Evolutionary conservation across 2,329 filamentous ascomycete species (phyloP).

Genomic region (Diplodia mutila): DNA sequence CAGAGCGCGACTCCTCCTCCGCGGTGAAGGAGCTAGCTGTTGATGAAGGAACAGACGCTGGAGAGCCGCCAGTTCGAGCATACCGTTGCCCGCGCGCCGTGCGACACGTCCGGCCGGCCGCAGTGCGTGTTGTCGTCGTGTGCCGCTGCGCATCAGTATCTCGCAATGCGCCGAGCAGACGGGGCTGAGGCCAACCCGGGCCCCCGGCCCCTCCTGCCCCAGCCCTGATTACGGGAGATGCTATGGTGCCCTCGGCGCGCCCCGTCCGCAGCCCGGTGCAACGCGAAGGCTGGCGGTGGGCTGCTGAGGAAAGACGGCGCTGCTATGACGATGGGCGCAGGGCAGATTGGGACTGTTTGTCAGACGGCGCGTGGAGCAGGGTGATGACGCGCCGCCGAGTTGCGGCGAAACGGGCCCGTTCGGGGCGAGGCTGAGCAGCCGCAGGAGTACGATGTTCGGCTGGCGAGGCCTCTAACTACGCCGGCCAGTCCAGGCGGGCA

Average conservation of each 20-base stretch:
- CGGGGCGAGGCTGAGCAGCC: conserved; percentile 16
- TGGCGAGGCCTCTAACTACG: background rate
- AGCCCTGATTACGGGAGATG: conserved; percentile 22
- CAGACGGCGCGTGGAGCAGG: background rate
- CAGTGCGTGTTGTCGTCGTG: background rate
- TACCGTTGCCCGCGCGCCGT: too few species aligned
- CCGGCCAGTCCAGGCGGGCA: conserved; percentile 7
- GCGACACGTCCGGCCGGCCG: too few species aligned
- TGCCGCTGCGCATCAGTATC: background rate
- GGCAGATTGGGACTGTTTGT: conserved; percentile 1
- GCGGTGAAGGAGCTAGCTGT: background rate
- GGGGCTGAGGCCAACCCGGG: conserved; percentile 1
- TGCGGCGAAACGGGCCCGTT: conserved; percentile 16
- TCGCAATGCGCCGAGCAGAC: background rate
- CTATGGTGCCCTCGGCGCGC: conserved; percentile 18
- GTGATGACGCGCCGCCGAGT: background rate
- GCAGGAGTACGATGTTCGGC: background rate
- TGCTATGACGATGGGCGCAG: conserved; percentile 9
- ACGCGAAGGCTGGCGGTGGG: background rate
- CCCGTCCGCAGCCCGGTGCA: conserved; percentile 3
- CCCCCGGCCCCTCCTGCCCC: background rate
- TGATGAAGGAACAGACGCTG: background rate
- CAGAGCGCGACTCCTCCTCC: background rate
- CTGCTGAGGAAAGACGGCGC: background rate
- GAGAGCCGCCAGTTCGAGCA: background rate